Evolutionary conservation across 2,329 filamentous ascomycete species (phyloP), one percentile per base, ranked within the genome.

Genomic region (Didymella pinodella): DNA sequence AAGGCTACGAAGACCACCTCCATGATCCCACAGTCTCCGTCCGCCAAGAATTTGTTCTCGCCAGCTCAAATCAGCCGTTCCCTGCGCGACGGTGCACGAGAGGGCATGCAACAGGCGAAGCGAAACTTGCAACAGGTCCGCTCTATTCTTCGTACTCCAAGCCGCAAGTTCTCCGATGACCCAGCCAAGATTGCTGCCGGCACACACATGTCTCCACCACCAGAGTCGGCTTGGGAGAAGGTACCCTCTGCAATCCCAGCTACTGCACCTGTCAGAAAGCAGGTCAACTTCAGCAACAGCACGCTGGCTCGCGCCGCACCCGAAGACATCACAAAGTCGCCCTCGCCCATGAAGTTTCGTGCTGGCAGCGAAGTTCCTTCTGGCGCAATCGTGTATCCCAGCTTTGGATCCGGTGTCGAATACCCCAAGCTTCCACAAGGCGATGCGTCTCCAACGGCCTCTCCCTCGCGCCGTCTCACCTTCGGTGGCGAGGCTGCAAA

Each of bases 261-360:
- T 5, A 92, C 90, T 1, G 90, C 90, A 7, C 88, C 88, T 31
- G 84, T 88, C 25, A 90, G 88, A 75, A 96, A 96, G 80, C 89
- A 86, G 55, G 91, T 96, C 34, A 88, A 90, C 49, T 97, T 96
- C 70, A 92, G 90, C 0, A 89, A 88, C 0, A 88, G 87, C 61
- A 88, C 88, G 34, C 85, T 91, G 64, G 64, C 79, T 73, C 67
- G 75, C 59, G 57, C 69, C 10, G 65, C 74, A 22, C 62, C 67
- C 18, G 71, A 20, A 7, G 36, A 74, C 38, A 41, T 73, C 38
- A 66, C 66, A 59, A 72, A 75, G 50, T 75, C 74, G 29, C 74
- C 73, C 11, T 76, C 74, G 10, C 75, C 74, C 1, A 70, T 75
- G 64, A 75, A 76, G 61, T 62, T 72, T 47, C 69, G 70, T 25